A percentile compares a stretch with the other conserved stretches of the same genome.
These are phyloP conservation scores for Vaccinium myrtillus DNA, from an alignment of 148 eudicot genomes.

Conservation along the genomic window DNA sequence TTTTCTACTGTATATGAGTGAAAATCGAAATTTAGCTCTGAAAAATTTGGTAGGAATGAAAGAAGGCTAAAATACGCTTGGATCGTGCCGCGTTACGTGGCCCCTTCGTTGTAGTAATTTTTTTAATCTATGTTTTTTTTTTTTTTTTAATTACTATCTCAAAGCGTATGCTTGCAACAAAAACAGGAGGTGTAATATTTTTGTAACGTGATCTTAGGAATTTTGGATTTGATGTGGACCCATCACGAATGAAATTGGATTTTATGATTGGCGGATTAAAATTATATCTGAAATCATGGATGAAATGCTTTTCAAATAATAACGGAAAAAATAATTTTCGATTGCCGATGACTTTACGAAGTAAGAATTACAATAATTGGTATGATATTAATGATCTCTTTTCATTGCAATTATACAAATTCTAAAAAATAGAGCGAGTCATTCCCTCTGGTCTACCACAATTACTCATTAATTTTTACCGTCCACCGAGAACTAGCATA, in stretches of 20 bases:
- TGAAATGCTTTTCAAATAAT: neutral
- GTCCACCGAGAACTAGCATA: neutral
- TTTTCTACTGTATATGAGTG: neutral
- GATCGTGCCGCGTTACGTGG: constrained; percentile 10
- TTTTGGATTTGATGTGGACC: neutral
- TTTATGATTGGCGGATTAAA: neutral
- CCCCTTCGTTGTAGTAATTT: neutral
- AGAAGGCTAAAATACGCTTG: neutral
- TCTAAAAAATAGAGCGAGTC: neutral
- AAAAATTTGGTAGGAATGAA: neutral
- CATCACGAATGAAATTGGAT: neutral
- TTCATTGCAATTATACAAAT: neutral
- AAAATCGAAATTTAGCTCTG: neutral
- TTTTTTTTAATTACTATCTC: neutral
- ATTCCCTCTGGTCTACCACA: neutral
- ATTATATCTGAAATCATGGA: neutral
- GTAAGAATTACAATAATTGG: neutral
- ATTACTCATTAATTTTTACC: neutral
- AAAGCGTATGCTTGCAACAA: neutral
- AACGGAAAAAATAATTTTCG: neutral
- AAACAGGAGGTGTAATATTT: neutral
- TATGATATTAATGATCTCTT: neutral
- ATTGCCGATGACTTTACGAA: neutral
- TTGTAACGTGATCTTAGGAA: neutral
- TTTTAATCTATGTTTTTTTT: too few species aligned